phyloP scores from a whole-genome alignment of 352 stramenopile species.

The Phytophthora rubi region DNA sequence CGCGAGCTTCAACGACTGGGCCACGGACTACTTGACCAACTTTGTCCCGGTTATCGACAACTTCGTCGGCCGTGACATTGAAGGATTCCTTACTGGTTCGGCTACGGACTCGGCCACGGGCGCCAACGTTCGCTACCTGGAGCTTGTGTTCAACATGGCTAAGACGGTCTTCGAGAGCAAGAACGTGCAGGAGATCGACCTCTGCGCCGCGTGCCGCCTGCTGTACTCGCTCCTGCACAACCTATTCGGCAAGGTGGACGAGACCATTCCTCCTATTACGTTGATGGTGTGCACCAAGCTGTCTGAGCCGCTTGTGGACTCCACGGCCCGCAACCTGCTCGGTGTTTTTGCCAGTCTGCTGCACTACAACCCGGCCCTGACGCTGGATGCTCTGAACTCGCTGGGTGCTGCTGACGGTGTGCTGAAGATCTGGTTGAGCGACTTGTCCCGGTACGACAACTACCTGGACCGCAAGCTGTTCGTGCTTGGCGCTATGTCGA shows the following conservation, averaged over 20 bases:
- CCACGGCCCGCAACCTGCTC: constrained; percentile 85
- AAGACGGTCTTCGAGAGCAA: constrained; percentile 75
- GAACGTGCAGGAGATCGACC: constrained; percentile 68
- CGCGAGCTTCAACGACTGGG: constrained; percentile 94
- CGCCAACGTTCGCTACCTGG: constrained; percentile 65
- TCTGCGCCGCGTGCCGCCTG: constrained; percentile 75
- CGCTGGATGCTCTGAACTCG: constrained; percentile 88
- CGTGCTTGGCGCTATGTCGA: constrained; percentile 91
- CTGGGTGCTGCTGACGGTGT: constrained; percentile 89
- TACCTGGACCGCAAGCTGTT: constrained; percentile 93
- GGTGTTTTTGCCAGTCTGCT: constrained; percentile 92
- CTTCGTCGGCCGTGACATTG: constrained; percentile 91
- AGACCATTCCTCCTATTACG: constrained; percentile 78
- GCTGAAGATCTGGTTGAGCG: constrained; percentile 92
- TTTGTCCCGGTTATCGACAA: constrained; percentile 97
- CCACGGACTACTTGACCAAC: constrained; percentile 96
- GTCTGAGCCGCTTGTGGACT: constrained; percentile 61
- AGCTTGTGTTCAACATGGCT: constrained; percentile 84
- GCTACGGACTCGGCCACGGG: constrained; percentile 51
- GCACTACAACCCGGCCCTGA: constrained; percentile 94
- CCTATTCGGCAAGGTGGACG: constrained; percentile 82
- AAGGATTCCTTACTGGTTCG: constrained; percentile 68
- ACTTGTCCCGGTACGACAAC: constrained; percentile 84
- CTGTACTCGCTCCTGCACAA: constrained; percentile 88
- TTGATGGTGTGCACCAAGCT: constrained; percentile 71